Evolutionary conservation across 2,329 filamentous ascomycete genomes (phyloP).

Genomic region (Nannizziopsis barbatae): DNA sequence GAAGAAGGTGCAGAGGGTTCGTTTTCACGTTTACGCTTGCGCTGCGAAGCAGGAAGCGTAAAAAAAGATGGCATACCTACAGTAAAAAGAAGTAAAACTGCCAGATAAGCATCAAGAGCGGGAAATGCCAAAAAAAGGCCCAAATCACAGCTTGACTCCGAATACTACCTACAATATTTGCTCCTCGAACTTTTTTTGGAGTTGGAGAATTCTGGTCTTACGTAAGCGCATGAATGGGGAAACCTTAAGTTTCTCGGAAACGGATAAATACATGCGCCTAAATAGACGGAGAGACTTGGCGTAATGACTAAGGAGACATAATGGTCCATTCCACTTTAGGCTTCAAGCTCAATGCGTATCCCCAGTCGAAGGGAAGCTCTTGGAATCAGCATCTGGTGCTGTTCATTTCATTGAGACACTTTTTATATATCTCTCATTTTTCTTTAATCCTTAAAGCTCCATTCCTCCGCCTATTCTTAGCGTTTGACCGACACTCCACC

Average conservation of each 20-base stretch:
- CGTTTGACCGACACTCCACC: neutral
- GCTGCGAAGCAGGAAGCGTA: constrained; percentile 71
- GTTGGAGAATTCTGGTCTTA: neutral
- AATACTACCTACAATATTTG: neutral
- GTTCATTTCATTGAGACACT: too few relatives aligned
- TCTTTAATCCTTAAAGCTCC: too few relatives aligned
- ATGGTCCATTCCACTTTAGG: constrained; percentile 5
- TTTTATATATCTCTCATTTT: too few relatives aligned
- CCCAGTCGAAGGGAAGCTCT: constrained; percentile 1
- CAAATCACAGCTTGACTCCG: neutral
- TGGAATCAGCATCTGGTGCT: too few relatives aligned
- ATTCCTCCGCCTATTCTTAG: too few relatives aligned
- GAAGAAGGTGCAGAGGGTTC: constrained; percentile 32
- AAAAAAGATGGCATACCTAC: constrained; percentile 87
- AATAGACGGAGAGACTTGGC: neutral
- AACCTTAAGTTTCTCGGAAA: neutral
- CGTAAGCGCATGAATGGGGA: neutral
- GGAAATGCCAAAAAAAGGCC: constrained; percentile 1
- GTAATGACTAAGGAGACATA: constrained; percentile 1
- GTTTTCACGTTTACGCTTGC: constrained; percentile 72
- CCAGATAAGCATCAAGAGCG: neutral
- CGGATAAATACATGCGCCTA: neutral
- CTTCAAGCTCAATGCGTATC: constrained; percentile 10
- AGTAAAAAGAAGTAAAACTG: neutral
- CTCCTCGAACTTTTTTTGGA: neutral